Evolutionary conservation across 176 grass and related monocot species (phyloP).

Genomic region (Avena insularis): DNA sequence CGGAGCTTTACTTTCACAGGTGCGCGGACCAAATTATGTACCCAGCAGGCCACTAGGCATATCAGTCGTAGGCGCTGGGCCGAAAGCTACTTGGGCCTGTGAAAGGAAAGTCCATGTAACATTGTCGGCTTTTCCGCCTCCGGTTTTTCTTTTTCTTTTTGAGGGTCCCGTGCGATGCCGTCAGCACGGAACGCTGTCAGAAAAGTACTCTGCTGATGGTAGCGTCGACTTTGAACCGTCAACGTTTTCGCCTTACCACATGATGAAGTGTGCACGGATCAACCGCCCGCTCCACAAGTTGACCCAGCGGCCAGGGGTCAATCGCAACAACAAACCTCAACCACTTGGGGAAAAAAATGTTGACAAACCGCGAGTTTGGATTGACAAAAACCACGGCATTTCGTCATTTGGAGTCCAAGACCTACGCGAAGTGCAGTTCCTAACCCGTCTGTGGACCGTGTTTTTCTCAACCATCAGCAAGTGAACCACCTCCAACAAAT

Average conservation of each 20-base stretch:
- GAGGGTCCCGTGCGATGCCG: neutral
- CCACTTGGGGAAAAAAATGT: slow-evolving; percentile 19
- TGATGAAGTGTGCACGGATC: neutral
- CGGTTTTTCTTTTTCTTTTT: neutral
- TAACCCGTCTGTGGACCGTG: neutral
- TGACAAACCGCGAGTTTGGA: slow-evolving; percentile 26
- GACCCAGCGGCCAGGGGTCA: slow-evolving; percentile 3
- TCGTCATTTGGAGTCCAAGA: neutral
- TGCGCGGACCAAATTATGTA: no score
- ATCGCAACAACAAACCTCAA: slow-evolving; percentile 12
- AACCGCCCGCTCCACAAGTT: neutral
- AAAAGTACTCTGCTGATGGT: neutral
- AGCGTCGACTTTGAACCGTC: neutral
- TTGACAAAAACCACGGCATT: slow-evolving; percentile 34
- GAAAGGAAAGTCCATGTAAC: neutral
- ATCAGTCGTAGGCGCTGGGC: no score
- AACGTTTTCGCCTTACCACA: neutral
- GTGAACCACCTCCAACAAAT: slow-evolving; percentile 79
- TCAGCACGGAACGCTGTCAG: neutral
- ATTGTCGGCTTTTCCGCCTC: neutral
- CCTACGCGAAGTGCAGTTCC: neutral
- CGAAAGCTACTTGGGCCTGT: neutral
- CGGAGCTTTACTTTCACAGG: no score
- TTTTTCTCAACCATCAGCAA: slow-evolving; percentile 48
- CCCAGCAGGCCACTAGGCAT: no score